Conservation (phyloP, 805 yeast species). For the Kluyveromyces starmeri region DNA sequence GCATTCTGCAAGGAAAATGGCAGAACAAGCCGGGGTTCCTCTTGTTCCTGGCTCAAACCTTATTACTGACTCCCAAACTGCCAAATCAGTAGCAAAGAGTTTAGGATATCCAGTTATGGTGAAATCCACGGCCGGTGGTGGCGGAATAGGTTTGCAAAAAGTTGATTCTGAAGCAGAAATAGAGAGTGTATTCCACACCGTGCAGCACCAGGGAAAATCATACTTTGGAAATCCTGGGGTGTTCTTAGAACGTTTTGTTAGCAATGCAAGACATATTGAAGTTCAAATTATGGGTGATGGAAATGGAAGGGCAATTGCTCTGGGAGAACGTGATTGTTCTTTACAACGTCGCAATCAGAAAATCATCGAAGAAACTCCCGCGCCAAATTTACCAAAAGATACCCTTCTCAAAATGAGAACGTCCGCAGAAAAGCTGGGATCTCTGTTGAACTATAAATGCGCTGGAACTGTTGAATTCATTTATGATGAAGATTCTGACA, state of each 20-base stretch:
- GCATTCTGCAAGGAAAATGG: constrained; percentile 95
- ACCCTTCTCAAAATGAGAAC: constrained; percentile 68
- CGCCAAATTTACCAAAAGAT: constrained; percentile 79
- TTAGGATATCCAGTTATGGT: constrained; percentile 90
- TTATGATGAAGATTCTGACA: constrained; percentile 88
- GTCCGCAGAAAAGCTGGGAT: constrained; percentile 78
- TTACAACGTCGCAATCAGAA: constrained; percentile 96
- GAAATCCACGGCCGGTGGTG: constrained; percentile 98
- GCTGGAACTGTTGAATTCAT: constrained; percentile 99
- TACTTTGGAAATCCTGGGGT: constrained; percentile 96
- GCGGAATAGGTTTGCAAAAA: constrained; percentile 95
- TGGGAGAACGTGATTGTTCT: constrained; percentile 97
- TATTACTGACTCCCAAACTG: constrained; percentile 63
- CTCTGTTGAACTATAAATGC: constrained; percentile 81
- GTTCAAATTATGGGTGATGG: constrained; percentile 97
- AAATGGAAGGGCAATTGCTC: constrained; percentile 79
- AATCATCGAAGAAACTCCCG: constrained; percentile 95
- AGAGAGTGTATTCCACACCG: constrained; percentile 78
- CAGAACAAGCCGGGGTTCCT: constrained; percentile 86
- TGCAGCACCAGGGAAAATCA: constrained; percentile 86
- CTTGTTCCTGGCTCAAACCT: constrained; percentile 95
- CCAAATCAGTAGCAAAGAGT: constrained; percentile 60
- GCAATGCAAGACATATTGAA: constrained; percentile 92
- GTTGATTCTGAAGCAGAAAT: constrained; percentile 79
- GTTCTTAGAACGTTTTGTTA: constrained; percentile 88